Evolutionary conservation across 2,329 filamentous ascomycete genomes (phyloP).

Genomic region (Moelleriella libera): DNA sequence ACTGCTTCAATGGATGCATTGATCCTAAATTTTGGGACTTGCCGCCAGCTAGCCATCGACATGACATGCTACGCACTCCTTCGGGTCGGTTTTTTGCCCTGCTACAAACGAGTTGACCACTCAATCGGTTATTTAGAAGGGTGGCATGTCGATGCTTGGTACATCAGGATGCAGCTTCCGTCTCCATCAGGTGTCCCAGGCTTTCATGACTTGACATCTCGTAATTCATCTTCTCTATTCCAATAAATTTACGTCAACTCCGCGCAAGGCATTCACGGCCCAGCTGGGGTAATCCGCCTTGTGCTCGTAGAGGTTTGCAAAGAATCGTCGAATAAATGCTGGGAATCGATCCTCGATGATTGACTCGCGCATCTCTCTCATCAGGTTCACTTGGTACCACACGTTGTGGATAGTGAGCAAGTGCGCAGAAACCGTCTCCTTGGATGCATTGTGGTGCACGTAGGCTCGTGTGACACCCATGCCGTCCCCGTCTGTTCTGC

Average conservation of each 20-base stretch:
- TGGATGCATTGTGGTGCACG: conserved; percentile 79
- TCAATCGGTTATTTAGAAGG: too few relatives aligned
- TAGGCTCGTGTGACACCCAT: conserved; percentile 78
- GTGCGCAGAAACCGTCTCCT: conserved; percentile 84
- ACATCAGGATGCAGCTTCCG: too few relatives aligned
- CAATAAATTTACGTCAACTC: conserved; percentile 59
- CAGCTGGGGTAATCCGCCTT: conserved; percentile 62
- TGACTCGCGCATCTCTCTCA: conserved; percentile 59
- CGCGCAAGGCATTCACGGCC: conserved; percentile 66
- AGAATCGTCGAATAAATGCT: conserved; percentile 64
- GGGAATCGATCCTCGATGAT: conserved; percentile 75
- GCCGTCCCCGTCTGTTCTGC: conserved; percentile 52
- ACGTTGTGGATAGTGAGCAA: conserved; percentile 90
- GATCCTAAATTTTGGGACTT: too few relatives aligned
- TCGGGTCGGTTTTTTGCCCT: too few relatives aligned
- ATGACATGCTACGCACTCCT: too few relatives aligned
- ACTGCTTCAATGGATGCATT: too few relatives aligned
- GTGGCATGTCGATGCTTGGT: too few relatives aligned
- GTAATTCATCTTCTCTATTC: conserved; percentile 1
- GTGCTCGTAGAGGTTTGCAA: conserved; percentile 50
- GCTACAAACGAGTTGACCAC: too few relatives aligned
- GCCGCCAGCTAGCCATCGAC: too few relatives aligned
- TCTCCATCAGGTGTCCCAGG: too few relatives aligned
- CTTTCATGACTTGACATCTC: too few relatives aligned
- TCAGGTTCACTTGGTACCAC: conserved; percentile 77